Evolutionary conservation across 257 asterid species (phyloP).

Genomic region (Penstemon newberryi): DNA sequence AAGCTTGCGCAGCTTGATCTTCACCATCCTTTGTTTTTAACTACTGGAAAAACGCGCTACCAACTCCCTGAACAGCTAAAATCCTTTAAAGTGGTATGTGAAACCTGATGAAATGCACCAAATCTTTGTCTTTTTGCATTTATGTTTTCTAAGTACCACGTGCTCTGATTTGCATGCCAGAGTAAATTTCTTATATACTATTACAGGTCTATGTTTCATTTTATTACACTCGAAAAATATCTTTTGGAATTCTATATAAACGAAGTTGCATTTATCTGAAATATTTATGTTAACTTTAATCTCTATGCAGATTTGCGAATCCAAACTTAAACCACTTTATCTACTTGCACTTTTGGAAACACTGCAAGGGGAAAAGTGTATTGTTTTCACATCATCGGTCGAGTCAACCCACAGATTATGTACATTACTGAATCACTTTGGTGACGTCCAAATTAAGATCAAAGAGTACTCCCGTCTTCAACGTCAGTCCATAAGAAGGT

Average conservation of each 20-base stretch:
- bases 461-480: slow-evolving; percentile 88
- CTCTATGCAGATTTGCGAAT: slow-evolving; percentile 64
- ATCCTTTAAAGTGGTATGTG: slow-evolving; percentile 78
- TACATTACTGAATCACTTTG: slow-evolving; percentile 62
- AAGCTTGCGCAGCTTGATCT: slow-evolving; percentile 86
- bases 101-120: not conserved
- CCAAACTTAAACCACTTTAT: slow-evolving; percentile 80
- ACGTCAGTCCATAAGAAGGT: slow-evolving; percentile 83
- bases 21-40: slow-evolving; percentile 84
- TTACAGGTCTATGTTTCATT: not conserved
- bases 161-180: not conserved
- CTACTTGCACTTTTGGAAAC: slow-evolving; percentile 75
- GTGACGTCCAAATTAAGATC: slow-evolving; percentile 56
- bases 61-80: slow-evolving; percentile 74
- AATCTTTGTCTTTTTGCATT: slow-evolving; percentile 11
- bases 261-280: not conserved
- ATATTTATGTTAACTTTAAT: slow-evolving; percentile 21
- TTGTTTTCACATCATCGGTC: slow-evolving; percentile 87
- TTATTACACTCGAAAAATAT: not conserved
- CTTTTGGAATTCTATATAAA: not conserved
- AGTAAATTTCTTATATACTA: not conserved
- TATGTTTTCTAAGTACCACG: not conserved
- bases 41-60: slow-evolving; percentile 69
- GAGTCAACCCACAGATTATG: slow-evolving; percentile 83
- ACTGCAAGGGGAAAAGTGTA: slow-evolving; percentile 73